Base-by-base conservation (phyloP, 1,284 basidiomycete genomes). In the Vanrija sp. region DNA sequence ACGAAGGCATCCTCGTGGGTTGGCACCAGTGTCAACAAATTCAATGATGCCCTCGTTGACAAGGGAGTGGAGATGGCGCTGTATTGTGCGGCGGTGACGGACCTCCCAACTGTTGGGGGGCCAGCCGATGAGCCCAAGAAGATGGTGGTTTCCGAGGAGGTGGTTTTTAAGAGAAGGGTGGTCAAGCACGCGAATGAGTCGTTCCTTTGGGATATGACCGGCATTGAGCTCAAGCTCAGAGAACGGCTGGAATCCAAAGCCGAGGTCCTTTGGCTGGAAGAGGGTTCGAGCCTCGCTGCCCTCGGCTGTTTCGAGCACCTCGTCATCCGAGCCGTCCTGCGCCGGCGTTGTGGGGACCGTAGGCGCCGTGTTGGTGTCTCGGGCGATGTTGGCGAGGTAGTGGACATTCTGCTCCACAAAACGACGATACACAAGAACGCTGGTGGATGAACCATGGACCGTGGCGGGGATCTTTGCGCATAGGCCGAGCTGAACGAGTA, bases 141-240 rank as follows among this genome's bases (percentile, higher is more conserved):
- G 58, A 38, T 69, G 63, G 38, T 62, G 64, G n/a, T 57, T 58
- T 12, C 62, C 58, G 4, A 75, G 57, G 5, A 72, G 58, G 46
- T 75, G 72, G 43, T 74, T 74, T 38, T 66, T 64, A 47, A 75
- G 56, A 2, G 54, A 57, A 1, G 72, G 71, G 51, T 70, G 65
- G 40, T 72, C 71, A 12, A 75, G 64, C 9, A 74, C 57, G 15
- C 57, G 60, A 26, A 71, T 40, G 23, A 75, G 52, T 7, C 73
- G 60, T 15, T 72, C 65, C 46, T 67, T 66, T 15, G 72, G 60
- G 14, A 70, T 53, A 42, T 68, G 66, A 1, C 71, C 71, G 3
- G 61, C 61, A 48, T 63, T 65, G 16, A 74, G 52, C n/a, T 75
- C 67, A 7, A 54, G 48, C 38, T 72, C 69, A 0, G 57, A 63